Conservation (phyloP, 2,329 filamentous ascomycete genomes). For the Monilinia fructicola region DNA sequence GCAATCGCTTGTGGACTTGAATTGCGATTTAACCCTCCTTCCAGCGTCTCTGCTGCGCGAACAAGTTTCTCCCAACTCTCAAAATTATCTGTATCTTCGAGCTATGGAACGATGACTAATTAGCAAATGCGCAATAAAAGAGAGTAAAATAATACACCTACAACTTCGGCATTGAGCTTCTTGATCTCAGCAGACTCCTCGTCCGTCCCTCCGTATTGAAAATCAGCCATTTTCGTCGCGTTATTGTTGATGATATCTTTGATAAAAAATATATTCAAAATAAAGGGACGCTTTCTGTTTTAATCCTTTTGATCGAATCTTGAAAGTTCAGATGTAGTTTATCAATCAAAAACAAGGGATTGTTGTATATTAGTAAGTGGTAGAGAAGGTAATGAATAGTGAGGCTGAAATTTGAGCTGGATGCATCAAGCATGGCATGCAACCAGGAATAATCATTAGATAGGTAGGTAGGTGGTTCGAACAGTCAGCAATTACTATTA, state of each 20-base stretch:
- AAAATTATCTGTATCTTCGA: constrained; percentile 78
- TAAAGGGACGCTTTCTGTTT: background rate
- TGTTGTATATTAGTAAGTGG: constrained; percentile 4
- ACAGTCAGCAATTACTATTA: background rate
- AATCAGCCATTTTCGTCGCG: constrained; percentile 61
- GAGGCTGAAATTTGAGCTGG: constrained; percentile 19
- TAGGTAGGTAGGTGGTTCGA: no score
- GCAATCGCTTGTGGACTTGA: constrained; percentile 92
- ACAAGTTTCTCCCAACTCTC: constrained; percentile 94
- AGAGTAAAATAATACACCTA: constrained; percentile 48
- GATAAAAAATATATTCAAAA: background rate
- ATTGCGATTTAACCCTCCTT: constrained; percentile 93
- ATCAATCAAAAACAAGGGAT: constrained; percentile 18
- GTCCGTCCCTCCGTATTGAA: constrained; percentile 70
- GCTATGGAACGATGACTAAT: constrained; percentile 28
- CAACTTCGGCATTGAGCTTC: constrained; percentile 74
- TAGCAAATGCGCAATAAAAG: constrained; percentile 23
- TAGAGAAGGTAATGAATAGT: constrained; percentile 1
- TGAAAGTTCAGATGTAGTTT: background rate
- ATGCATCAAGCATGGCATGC: background rate
- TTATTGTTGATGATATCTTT: constrained; percentile 8
- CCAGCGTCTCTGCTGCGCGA: constrained; percentile 75
- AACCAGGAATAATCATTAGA: background rate
- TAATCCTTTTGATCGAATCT: background rate
- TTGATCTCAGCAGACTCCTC: constrained; percentile 81